These are phyloP conservation scores for Alternaria arbusti DNA, from an alignment of 2,329 filamentous ascomycete genomes.

Conservation along the genomic window DNA sequence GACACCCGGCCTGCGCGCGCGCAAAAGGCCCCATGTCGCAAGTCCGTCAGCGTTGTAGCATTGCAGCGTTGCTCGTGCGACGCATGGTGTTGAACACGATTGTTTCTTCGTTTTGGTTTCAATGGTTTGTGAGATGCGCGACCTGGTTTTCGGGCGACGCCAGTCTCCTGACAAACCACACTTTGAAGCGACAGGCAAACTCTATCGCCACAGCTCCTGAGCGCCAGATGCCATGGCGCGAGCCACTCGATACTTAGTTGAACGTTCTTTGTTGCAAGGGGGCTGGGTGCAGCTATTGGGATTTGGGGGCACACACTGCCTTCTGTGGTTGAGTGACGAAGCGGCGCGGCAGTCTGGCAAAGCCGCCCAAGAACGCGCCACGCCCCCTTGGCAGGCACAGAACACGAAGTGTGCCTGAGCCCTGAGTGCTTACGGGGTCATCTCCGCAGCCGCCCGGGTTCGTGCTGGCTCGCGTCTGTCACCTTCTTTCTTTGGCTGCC, in stretches of 20 bases:
- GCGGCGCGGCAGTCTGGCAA: conserved; percentile 3
- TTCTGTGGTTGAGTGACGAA: background rate
- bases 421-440: background rate
- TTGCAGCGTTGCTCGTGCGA: background rate
- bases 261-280: background rate
- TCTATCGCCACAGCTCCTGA: background rate
- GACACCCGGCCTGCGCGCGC: background rate
- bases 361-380: conserved; percentile 1
- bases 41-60: background rate
- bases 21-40: background rate
- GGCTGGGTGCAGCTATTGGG: background rate
- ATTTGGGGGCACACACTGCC: background rate
- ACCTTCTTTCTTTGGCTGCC: background rate
- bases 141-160: background rate
- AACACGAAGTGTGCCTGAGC: background rate
- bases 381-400: conserved; percentile 2
- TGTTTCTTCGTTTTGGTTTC: background rate
- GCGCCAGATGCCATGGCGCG: background rate
- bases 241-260: background rate
- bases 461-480: background rate
- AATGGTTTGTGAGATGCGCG: background rate
- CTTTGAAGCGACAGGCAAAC: background rate
- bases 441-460: conserved; percentile 3
- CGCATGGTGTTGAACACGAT: background rate
- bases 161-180: background rate